Evolutionary conservation across 1,284 basidiomycete genomes (phyloP).

Genomic region (Athelia sp.): DNA sequence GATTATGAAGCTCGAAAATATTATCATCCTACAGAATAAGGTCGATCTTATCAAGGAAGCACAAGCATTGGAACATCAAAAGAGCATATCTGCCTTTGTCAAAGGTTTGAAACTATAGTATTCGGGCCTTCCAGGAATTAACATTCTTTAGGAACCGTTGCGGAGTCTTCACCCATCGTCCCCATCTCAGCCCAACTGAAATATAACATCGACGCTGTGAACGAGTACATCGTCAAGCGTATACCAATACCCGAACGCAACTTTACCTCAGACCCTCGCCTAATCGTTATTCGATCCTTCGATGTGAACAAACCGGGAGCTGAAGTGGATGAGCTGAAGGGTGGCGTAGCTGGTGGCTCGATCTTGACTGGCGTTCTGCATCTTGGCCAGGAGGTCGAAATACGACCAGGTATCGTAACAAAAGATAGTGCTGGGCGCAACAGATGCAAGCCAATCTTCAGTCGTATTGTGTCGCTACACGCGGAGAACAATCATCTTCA

Average conservation of each 20-base stretch:
- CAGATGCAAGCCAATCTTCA: slow-evolving; percentile 92
- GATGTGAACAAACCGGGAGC: slow-evolving; percentile 99
- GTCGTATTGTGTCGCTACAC: slow-evolving; percentile 85
- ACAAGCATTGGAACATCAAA: slow-evolving; percentile 89
- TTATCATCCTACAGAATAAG: slow-evolving; percentile 98
- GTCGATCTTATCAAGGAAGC: slow-evolving; percentile 93
- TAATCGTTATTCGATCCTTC: slow-evolving; percentile 99
- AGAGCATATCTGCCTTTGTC: slow-evolving; percentile 89
- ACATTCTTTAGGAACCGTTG: slow-evolving; percentile 75
- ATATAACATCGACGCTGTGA: slow-evolving; percentile 99
- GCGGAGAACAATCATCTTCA: slow-evolving; percentile 94
- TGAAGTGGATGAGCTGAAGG: slow-evolving; percentile 95
- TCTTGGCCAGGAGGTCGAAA: slow-evolving; percentile 94
- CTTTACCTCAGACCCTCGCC: slow-evolving; percentile 86
- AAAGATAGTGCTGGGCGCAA: slow-evolving; percentile 91
- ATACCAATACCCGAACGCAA: slow-evolving; percentile 94
- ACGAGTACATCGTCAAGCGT: slow-evolving; percentile 97
- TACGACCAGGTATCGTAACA: slow-evolving; percentile 94
- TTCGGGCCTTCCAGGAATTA: no score
- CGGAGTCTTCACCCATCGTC: slow-evolving; percentile 95
- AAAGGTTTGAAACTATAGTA: no score
- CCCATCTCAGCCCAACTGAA: slow-evolving; percentile 98
- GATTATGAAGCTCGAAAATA: slow-evolving; percentile 98
- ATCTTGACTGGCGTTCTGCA: slow-evolving; percentile 91
- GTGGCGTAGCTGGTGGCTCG: slow-evolving; percentile 96